A percentile compares a stretch with the other conserved stretches of the same genome.
These are phyloP conservation scores for Batkoa obscura DNA, from an alignment of 371 early-diverging fungal species.

Conservation along the genomic window DNA sequence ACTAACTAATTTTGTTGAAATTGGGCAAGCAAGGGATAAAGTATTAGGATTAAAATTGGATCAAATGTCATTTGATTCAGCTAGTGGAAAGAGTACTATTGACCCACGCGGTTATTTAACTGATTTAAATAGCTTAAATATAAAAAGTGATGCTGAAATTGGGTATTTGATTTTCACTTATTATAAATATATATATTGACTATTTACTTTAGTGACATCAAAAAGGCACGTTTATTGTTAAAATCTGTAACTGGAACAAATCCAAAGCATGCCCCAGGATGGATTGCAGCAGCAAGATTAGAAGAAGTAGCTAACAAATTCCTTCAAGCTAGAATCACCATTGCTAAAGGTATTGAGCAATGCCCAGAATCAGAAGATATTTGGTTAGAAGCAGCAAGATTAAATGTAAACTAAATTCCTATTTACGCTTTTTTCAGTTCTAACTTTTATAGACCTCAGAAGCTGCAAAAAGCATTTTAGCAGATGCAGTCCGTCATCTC, in stretches of 20 bases:
- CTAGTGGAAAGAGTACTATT: constrained; percentile 60
- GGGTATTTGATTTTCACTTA: constrained; percentile 9
- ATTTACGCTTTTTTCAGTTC: too few relatives aligned
- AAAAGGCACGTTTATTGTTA: constrained; percentile 72
- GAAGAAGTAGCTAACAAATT: constrained; percentile 83
- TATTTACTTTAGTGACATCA: constrained; percentile 34
- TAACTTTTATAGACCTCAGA: constrained; percentile 24
- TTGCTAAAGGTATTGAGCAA: constrained; percentile 81
- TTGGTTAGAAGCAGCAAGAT: constrained; percentile 88
- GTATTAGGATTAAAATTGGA: constrained; percentile 76
- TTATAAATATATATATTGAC: too few relatives aligned
- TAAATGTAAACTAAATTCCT: constrained; percentile 16
- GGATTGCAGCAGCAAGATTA: constrained; percentile 93
- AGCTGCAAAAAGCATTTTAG: constrained; percentile 76
- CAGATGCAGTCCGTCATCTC: constrained; percentile 70
- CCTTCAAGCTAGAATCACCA: constrained; percentile 60
- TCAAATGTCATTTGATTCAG: constrained; percentile 46
- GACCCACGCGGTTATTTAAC: constrained; percentile 92
- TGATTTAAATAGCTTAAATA: constrained; percentile 61
- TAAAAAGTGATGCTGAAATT: constrained; percentile 76
- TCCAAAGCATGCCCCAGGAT: constrained; percentile 88
- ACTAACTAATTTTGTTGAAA: constrained; percentile 73
- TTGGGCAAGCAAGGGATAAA: constrained; percentile 84
- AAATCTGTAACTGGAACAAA: constrained; percentile 80
- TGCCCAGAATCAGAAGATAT: constrained; percentile 88